Percentiles rank a stretch among this genome's conserved stretches.
These are phyloP conservation scores for Trifolium repens DNA, from an alignment of 306 rosid species.

Conservation along the genomic window DNA sequence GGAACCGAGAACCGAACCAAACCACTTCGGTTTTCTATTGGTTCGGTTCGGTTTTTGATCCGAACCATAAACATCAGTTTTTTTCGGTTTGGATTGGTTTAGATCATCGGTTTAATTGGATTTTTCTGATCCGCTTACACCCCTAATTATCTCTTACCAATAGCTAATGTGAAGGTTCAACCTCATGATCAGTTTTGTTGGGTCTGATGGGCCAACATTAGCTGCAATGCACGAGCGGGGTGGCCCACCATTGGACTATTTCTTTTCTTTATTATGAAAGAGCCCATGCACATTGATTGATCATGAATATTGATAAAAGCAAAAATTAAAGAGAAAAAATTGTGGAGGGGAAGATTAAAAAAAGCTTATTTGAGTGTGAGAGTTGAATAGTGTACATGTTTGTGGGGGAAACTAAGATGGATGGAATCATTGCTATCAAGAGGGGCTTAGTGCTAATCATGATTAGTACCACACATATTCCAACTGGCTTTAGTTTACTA, in stretches of 20 bases:
- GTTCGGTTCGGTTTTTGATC: no score
- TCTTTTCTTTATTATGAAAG: conserved; percentile 37
- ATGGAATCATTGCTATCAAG: conserved; percentile 66
- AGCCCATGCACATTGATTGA: conserved; percentile 49
- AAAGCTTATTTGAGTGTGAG: conserved; percentile 36
- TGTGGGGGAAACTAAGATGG: conserved; percentile 61
- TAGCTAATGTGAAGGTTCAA: conserved; percentile 44
- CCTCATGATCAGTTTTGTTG: conserved; percentile 45
- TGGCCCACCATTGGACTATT: conserved; percentile 56
- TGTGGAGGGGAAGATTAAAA: conserved; percentile 19
- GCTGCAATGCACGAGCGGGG: conserved; percentile 85
- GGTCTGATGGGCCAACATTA: conserved; percentile 56
- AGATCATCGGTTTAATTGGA: no score
- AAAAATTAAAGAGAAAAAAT: not conserved
- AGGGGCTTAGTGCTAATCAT: conserved; percentile 80
- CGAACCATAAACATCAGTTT: no score
- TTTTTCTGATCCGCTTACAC: no score
- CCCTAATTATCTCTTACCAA: conserved; percentile 44
- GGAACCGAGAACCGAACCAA: no score
- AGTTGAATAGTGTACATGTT: conserved; percentile 37
- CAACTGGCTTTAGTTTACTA: conserved; percentile 66
- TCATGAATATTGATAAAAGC: conserved; percentile 39
- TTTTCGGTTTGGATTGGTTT: no score
- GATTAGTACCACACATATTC: conserved; percentile 87
- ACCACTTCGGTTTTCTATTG: no score